Conservation (phyloP, 129 eudicot species). For the Lonicera japonica region DNA sequence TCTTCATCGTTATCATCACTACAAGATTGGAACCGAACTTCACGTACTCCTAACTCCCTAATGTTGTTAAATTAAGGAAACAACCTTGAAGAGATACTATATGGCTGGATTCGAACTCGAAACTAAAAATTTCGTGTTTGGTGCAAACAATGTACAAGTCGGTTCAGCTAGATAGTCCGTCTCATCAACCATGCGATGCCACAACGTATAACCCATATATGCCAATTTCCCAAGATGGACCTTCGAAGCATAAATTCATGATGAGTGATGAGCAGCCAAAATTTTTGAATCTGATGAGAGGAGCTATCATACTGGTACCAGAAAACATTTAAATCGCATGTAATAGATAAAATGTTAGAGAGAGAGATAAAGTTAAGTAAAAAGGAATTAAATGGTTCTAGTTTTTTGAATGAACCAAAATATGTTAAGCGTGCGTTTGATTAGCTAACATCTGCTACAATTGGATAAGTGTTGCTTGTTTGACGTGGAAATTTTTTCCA, state of each 20-base stretch:
- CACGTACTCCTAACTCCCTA: slow-evolving; percentile 44
- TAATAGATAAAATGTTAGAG: not conserved
- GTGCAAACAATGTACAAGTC: slow-evolving; percentile 57
- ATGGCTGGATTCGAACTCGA: slow-evolving; percentile 57
- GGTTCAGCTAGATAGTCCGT: slow-evolving; percentile 60
- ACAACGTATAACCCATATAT: slow-evolving; percentile 48
- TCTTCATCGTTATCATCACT: slow-evolving; percentile 3
- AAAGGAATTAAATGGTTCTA: too few species aligned
- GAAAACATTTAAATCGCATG: slow-evolving; percentile 6
- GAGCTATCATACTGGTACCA: slow-evolving; percentile 30
- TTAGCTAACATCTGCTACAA: too few species aligned
- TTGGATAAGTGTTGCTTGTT: too few species aligned
- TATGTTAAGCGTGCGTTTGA: too few species aligned
- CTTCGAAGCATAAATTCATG: slow-evolving; percentile 41
- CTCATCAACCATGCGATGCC: slow-evolving; percentile 75
- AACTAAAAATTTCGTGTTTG: slow-evolving; percentile 46
- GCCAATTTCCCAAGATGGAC: slow-evolving; percentile 19
- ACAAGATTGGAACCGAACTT: slow-evolving; percentile 41
- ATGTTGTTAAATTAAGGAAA: slow-evolving; percentile 39
- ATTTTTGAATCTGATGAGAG: slow-evolving; percentile 54
- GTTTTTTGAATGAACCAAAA: too few species aligned
- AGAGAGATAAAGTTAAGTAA: too few species aligned
- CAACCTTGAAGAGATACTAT: slow-evolving; percentile 57
- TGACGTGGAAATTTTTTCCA: too few species aligned
- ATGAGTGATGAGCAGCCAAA: slow-evolving; percentile 51